These are phyloP conservation scores for Dissophora ornata DNA, from an alignment of 192 early-diverging fungal species.

Conservation along the genomic window DNA sequence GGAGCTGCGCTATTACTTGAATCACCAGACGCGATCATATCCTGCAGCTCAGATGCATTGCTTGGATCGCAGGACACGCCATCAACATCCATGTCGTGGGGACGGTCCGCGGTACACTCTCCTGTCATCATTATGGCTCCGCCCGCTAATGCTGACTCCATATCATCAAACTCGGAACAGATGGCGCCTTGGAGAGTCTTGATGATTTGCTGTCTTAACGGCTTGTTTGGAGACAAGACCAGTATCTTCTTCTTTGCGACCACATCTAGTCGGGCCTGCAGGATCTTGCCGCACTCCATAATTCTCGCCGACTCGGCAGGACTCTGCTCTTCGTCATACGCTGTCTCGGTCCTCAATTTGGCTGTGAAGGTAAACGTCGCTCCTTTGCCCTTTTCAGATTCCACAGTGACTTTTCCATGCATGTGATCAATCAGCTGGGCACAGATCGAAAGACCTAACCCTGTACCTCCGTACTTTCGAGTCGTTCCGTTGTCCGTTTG, in stretches of 20 bases:
- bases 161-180: slow-evolving; percentile 15
- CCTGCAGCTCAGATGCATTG: too few relatives aligned
- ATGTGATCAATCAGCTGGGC: slow-evolving; percentile 56
- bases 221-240: slow-evolving; percentile 33
- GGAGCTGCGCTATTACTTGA: not conserved
- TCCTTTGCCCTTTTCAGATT: slow-evolving; percentile 51
- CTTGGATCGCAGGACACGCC: too few relatives aligned
- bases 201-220: slow-evolving; percentile 25
- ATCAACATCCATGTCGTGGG: slow-evolving; percentile 1
- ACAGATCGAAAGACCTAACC: slow-evolving; percentile 60
- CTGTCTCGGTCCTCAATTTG: slow-evolving; percentile 23
- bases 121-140: slow-evolving; percentile 27
- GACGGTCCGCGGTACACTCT: not conserved
- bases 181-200: not conserved
- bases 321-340: slow-evolving; percentile 28
- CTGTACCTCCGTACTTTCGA: slow-evolving; percentile 56
- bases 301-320: slow-evolving; percentile 29
- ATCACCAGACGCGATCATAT: too few relatives aligned
- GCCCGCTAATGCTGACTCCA: slow-evolving; percentile 24
- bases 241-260: slow-evolving; percentile 21
- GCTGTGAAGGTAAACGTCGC: slow-evolving; percentile 54
- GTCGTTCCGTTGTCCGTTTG: slow-evolving; percentile 51
- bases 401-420: slow-evolving; percentile 56
- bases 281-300: slow-evolving; percentile 10
- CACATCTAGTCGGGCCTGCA: slow-evolving; percentile 1